Evolutionary conservation across 805 yeast species (phyloP), one percentile per base, ranked within the genome.

Genomic region (Barnettozyma botsteinii): DNA sequence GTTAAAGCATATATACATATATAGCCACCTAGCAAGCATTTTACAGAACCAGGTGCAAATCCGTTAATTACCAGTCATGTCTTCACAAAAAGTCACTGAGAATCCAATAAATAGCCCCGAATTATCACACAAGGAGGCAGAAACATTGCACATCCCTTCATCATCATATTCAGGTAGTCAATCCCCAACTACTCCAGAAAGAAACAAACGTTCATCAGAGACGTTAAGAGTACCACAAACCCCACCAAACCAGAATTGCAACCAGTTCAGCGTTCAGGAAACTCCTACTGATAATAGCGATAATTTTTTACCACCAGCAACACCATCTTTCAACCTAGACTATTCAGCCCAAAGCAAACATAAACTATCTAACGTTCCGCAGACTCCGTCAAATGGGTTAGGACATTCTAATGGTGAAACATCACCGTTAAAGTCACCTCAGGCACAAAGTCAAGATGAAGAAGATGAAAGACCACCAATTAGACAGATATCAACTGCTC

Each of bases 401-500:
- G 35, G 27, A 13, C 19, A 31, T 31, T 22, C 8, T 3, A 29
- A 17, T 38, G 38, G 14, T 33, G 40, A 33, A 8, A 11, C 38
- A 3, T 49, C 60, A 2, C 60, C 60, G 6, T 34, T 56, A 30
- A 56, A 55, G 22, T 55, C 59, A 0, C 60, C 60, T 4, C 41
- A 53, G n/a, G 48, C 45, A 7, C 11, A 31, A 4, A 24, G 21
- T 5, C 45, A 43, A 3, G 55, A 55, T 8, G 57, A 55, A 22
- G 49, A 43, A 11, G 59, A 47, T 15, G 54, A 50, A 11, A 56
- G 51, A 26, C 65, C 65, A 29, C 70, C 70, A 10, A 66, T 66
- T 12, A 55, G 69, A 36, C 65, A 64, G 34, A 59, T 67, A 15
- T 66, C 72, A 1, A 57, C 63, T 18, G 62, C 61, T 41, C 51